A percentile compares a stretch with the other conserved stretches of the same genome.
phyloP scores from a whole-genome alignment of 2,329 filamentous ascomycete species.

The Verticillium albo-atrum region DNA sequence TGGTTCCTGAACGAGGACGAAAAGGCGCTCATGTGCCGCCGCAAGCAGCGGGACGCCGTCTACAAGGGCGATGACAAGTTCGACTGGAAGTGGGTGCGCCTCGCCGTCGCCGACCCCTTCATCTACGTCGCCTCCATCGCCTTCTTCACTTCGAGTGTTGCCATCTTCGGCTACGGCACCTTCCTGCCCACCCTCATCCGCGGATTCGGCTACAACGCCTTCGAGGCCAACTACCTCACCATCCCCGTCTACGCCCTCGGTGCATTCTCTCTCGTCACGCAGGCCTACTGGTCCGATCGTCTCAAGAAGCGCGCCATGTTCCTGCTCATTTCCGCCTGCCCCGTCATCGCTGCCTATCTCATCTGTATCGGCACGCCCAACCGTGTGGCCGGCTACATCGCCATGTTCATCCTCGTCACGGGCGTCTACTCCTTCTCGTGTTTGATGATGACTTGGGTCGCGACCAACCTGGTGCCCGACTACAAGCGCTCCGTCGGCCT shows the following conservation, averaged over 20 bases:
- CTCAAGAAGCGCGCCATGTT: conserved; percentile 16
- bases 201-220: conserved; percentile 6
- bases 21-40: conserved; percentile 18
- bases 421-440: conserved; percentile 3
- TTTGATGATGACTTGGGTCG: conserved; percentile 11
- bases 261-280: conserved; percentile 7
- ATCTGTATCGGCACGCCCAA: conserved; percentile 10
- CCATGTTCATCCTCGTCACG: conserved; percentile 22
- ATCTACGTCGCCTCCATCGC: conserved; percentile 20
- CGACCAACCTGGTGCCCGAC: conserved; percentile 9
- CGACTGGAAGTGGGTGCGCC: conserved; percentile 20
- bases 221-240: conserved; percentile 14
- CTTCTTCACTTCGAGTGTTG: conserved; percentile 26
- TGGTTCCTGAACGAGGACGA: conserved; percentile 39
- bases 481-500: conserved; percentile 11
- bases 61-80: conserved; percentile 24
- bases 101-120: conserved; percentile 24
- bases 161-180: conserved; percentile 25
- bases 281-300: conserved; percentile 20
- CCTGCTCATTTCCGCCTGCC: conserved; percentile 16
- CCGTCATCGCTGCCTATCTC: conserved; percentile 4
- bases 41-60: conserved; percentile 18
- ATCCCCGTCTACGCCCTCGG: conserved; percentile 14
- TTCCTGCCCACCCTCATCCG: conserved; percentile 19
- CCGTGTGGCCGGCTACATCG: conserved; percentile 23